Evolutionary conservation across 139 green algal genomes (phyloP).

Genomic region (Prasinococcaceae sp.): DNA sequence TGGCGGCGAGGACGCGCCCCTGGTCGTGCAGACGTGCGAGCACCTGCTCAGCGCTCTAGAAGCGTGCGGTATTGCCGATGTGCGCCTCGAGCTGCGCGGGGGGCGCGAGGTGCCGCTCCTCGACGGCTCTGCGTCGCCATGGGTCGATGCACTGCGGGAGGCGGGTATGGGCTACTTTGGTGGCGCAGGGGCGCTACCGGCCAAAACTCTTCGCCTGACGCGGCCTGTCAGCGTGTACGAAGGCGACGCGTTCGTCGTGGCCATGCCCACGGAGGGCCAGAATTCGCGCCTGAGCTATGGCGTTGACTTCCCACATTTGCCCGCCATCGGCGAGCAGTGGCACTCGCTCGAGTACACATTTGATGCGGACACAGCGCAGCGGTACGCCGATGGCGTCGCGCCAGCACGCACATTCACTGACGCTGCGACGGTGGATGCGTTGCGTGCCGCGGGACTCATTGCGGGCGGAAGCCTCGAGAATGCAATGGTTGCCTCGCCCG

Average conservation of each 20-base stretch:
- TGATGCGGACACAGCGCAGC: background rate
- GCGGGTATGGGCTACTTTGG: too few species aligned
- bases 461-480: conserved; percentile 35
- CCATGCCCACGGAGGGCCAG: conserved; percentile 43
- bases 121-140: conserved; percentile 61
- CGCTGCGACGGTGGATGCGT: background rate
- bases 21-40: conserved; percentile 34
- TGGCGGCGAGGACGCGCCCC: background rate
- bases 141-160: conserved; percentile 34
- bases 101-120: conserved; percentile 59
- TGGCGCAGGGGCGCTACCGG: too few species aligned
- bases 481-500: conserved; percentile 22
- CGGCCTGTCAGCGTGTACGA: conserved; percentile 40
- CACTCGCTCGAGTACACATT: too few species aligned
- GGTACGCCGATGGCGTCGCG: conserved; percentile 40
- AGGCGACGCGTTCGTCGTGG: conserved; percentile 53
- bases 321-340: too few species aligned
- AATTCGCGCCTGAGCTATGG: conserved; percentile 37
- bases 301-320: conserved; percentile 39
- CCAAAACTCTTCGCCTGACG: conserved; percentile 1
- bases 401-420: conserved; percentile 42
- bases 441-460: conserved; percentile 31
- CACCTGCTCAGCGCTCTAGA: conserved; percentile 70
- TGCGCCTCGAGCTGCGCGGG: conserved; percentile 54
- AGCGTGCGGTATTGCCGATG: conserved; percentile 69